A percentile compares a stretch with the other conserved stretches of the same genome.
Conservation (phyloP, 768 basidiomycete genomes). For the Lyophyllum atratum region DNA sequence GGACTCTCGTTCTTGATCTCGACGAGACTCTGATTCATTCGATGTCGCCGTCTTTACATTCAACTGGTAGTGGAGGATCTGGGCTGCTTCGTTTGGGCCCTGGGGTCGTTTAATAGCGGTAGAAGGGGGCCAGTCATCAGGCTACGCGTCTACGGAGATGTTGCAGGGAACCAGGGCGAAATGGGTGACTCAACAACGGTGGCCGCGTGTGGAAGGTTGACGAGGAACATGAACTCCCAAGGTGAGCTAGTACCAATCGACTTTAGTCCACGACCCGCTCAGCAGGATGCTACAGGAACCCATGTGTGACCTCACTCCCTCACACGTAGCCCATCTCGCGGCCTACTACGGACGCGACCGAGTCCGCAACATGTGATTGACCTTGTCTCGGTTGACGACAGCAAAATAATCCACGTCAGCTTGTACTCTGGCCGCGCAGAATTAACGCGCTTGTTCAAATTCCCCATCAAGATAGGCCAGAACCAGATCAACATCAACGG, state of each 20-base stretch:
- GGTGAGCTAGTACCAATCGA: no score
- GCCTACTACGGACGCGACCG: no score
- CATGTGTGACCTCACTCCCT: no score
- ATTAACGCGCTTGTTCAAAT: conserved; percentile 33
- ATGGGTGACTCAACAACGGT: no score
- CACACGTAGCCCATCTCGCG: no score
- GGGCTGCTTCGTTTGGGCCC: conserved; percentile 67
- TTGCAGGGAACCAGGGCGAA: no score
- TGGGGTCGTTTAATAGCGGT: conserved; percentile 49
- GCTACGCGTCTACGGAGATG: no score
- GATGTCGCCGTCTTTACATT: conserved; percentile 75
- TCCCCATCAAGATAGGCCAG: conserved; percentile 30
- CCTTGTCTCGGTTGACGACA: conserved; percentile 23
- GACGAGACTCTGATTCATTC: conserved; percentile 99
- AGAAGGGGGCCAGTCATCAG: conserved; percentile 75
- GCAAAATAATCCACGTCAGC: conserved; percentile 35
- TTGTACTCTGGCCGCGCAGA: conserved; percentile 38
- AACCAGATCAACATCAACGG: conserved; percentile 34
- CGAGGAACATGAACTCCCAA: no score
- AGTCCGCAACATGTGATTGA: conserved; percentile 24
- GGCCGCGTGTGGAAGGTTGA: no score
- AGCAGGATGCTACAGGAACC: no score
- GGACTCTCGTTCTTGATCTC: conserved; percentile 95
- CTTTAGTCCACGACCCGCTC: no score
- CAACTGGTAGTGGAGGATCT: conserved; percentile 47